A percentile compares a stretch with the other conserved stretches of the same genome.
phyloP scores from a whole-genome alignment of 202 grass and related monocot genomes.

The Cymbopogon flexuosus region DNA sequence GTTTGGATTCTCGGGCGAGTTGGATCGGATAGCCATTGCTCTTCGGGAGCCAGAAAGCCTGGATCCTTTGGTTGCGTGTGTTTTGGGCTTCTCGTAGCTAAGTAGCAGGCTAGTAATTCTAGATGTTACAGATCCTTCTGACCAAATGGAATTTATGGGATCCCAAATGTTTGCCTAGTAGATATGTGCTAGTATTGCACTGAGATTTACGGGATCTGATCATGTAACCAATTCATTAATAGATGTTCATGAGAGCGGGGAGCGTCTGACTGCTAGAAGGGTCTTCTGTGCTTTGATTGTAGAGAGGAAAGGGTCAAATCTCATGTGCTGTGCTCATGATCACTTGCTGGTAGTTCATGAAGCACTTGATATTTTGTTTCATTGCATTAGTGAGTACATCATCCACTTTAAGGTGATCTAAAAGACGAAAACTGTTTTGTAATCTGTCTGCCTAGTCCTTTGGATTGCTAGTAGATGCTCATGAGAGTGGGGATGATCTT shows the following conservation, averaged over 20 bases:
- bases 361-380: neutral
- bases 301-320: neutral
- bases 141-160: neutral
- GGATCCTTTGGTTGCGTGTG: neutral
- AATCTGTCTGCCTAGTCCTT: neutral
- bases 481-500: neutral
- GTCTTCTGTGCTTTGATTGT: neutral
- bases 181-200: neutral
- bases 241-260: neutral
- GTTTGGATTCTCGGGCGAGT: neutral
- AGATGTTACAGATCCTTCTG: neutral
- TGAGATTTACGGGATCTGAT: neutral
- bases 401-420: neutral
- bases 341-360: neutral
- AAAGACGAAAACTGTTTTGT: neutral
- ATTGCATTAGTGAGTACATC: neutral
- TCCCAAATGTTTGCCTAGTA: neutral
- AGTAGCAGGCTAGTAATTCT: neutral
- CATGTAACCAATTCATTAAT: neutral
- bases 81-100: neutral
- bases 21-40: neutral
- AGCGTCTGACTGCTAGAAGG: neutral
- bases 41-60: neutral
- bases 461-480: neutral
- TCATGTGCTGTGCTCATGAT: neutral